These are phyloP conservation scores for Geotrichum fermentans DNA, from an alignment of 1,139 yeast genomes.

Conservation along the genomic window DNA sequence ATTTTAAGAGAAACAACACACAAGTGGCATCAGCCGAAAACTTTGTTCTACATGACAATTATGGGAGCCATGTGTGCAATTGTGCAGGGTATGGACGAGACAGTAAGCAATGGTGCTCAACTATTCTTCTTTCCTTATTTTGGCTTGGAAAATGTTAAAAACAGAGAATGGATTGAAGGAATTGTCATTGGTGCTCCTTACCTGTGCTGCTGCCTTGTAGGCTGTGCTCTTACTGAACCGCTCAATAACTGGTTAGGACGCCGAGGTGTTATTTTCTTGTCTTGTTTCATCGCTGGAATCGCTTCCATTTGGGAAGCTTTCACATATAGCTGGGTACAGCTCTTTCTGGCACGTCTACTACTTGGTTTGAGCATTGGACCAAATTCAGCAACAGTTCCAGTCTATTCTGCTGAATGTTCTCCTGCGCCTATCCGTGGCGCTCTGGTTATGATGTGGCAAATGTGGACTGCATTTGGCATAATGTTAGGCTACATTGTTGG, in stretches of 20 bases:
- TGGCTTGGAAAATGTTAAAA: conserved; percentile 31
- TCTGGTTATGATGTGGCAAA: conserved; percentile 83
- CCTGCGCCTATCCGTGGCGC: conserved; percentile 77
- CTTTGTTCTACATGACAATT: conserved; percentile 58
- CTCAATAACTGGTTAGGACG: conserved; percentile 63
- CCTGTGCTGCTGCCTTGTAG: conserved; percentile 61
- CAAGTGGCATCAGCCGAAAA: conserved; percentile 61
- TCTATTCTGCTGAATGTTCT: conserved; percentile 74
- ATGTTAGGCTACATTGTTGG: conserved; percentile 73
- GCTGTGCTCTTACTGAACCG: conserved; percentile 72
- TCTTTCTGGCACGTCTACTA: conserved; percentile 66
- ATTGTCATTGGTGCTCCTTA: conserved; percentile 79
- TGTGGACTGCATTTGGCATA: conserved; percentile 83
- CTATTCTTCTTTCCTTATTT: conserved; percentile 59
- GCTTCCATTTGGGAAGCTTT: conserved; percentile 78
- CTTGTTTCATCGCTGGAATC: conserved; percentile 59
- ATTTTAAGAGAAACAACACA: conserved; percentile 53
- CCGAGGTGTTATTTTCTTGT: conserved; percentile 65
- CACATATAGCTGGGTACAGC: conserved; percentile 66
- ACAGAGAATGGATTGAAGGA: conserved; percentile 67
- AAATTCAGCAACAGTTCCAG: conserved; percentile 76
- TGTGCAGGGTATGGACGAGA: conserved; percentile 90
- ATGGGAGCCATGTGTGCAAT: conserved; percentile 86
- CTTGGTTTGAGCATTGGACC: conserved; percentile 80
- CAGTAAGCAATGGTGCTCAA: conserved; percentile 81